Percentiles rank a stretch among this genome's conserved stretches.
Conservation (phyloP, 1,284 basidiomycete genomes). For the Boletus holoroseus region DNA sequence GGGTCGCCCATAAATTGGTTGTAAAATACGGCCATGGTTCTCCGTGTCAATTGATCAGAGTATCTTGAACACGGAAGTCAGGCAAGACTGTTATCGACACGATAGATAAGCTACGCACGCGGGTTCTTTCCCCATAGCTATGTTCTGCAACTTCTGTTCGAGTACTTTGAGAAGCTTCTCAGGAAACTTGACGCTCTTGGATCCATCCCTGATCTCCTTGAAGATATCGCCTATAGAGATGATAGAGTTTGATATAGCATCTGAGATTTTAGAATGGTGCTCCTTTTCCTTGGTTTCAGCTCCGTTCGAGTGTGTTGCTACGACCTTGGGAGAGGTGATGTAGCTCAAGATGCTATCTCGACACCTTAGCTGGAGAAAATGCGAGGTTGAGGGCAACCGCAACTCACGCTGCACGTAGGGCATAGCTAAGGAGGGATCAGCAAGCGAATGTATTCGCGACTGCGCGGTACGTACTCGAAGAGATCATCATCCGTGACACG, state of each 20-base stretch:
- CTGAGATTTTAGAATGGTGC: slow-evolving; percentile 56
- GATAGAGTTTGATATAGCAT: slow-evolving; percentile 65
- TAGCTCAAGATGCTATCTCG: slow-evolving; percentile 57
- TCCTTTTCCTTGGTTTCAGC: slow-evolving; percentile 50
- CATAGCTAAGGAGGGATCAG: slow-evolving; percentile 50
- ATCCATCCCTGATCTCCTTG: slow-evolving; percentile 67
- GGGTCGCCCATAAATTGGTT: slow-evolving; percentile 79
- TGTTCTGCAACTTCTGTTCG: slow-evolving; percentile 80
- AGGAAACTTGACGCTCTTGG: slow-evolving; percentile 84
- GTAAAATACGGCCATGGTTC: slow-evolving; percentile 88
- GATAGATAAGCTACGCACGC: slow-evolving; percentile 51
- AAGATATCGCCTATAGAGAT: slow-evolving; percentile 80
- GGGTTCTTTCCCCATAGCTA: slow-evolving; percentile 86
- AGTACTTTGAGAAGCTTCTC: slow-evolving; percentile 87
- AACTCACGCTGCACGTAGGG: slow-evolving; percentile 71
- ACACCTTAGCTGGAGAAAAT: slow-evolving; percentile 13
- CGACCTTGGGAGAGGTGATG: slow-evolving; percentile 59
- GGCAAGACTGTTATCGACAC: background rate
- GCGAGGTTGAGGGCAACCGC: slow-evolving; percentile 5
- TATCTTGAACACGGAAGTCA: slow-evolving; percentile 48
- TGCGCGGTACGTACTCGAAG: slow-evolving; percentile 55
- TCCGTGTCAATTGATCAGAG: slow-evolving; percentile 79
- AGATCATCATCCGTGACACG: slow-evolving; percentile 75
- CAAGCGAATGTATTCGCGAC: background rate
- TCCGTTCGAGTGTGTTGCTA: slow-evolving; percentile 37